Evolutionary conservation across 345 rosid species (phyloP).

Genomic region (Brassica carinata): DNA sequence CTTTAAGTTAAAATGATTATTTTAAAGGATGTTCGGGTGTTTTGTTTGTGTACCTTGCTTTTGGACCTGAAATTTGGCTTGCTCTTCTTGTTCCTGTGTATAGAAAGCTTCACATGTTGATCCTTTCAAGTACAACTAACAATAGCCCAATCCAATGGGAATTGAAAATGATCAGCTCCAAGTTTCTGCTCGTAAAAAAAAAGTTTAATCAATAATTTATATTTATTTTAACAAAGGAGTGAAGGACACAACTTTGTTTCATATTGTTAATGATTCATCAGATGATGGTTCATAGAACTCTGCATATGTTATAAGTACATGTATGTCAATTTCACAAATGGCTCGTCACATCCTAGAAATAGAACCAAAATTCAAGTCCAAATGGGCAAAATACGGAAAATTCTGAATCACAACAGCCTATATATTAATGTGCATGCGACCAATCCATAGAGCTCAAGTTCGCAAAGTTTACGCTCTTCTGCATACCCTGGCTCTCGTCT

Average conservation of each 20-base stretch:
- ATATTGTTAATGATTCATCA: background rate
- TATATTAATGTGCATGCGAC: conserved; percentile 42
- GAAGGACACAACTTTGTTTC: background rate
- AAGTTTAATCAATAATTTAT: background rate
- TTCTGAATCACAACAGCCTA: conserved; percentile 53
- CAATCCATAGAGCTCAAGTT: conserved; percentile 68
- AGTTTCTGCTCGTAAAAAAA: conserved; percentile 74
- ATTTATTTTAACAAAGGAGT: no score
- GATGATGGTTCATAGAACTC: conserved; percentile 8
- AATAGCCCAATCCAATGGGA: conserved; percentile 56
- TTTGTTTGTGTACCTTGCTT: conserved; percentile 68
- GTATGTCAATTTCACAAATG: conserved; percentile 89
- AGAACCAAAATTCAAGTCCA: conserved; percentile 56
- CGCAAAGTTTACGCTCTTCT: conserved; percentile 65
- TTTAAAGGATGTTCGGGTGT: no score
- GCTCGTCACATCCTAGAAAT: conserved; percentile 86
- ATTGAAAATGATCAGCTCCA: conserved; percentile 50
- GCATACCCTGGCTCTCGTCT: conserved; percentile 51
- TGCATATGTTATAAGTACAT: conserved; percentile 47
- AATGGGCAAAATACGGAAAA: conserved; percentile 58
- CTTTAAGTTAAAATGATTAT: no score
- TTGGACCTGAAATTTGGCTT: conserved; percentile 94
- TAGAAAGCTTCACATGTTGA: conserved; percentile 88
- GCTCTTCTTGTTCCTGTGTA: conserved; percentile 88
- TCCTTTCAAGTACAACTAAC: conserved; percentile 64